phyloP scores from a whole-genome alignment of 1,139 yeast genomes.

The Zhuliangozyma parablackwelliae region DNA sequence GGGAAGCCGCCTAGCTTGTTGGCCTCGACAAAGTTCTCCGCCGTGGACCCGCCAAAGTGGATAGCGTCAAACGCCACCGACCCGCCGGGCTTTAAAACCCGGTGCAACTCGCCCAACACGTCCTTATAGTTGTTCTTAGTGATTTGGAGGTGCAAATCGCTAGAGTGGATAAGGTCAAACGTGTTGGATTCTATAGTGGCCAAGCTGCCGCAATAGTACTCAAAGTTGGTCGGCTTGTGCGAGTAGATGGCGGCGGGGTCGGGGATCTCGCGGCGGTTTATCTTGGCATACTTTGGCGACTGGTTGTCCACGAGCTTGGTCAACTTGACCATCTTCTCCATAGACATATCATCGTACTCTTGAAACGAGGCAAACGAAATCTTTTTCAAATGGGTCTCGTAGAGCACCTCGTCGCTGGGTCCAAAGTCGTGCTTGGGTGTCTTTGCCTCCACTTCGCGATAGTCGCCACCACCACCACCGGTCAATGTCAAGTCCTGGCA shows the following conservation, averaged over 20 bases:
- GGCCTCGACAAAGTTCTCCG: slow-evolving; percentile 12
- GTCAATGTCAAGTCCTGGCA: too few species aligned
- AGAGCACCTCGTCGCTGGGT: slow-evolving; percentile 23
- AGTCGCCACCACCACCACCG: slow-evolving; percentile 16
- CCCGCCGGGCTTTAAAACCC: slow-evolving; percentile 37
- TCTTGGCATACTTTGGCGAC: slow-evolving; percentile 13
- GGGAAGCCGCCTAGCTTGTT: slow-evolving; percentile 9
- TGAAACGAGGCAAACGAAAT: slow-evolving; percentile 25
- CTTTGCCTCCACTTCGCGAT: slow-evolving; percentile 12
- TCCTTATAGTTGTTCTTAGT: slow-evolving; percentile 22
- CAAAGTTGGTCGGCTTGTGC: slow-evolving; percentile 36
- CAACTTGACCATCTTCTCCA: slow-evolving; percentile 27
- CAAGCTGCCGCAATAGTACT: slow-evolving; percentile 27
- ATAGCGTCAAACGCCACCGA: slow-evolving; percentile 29
- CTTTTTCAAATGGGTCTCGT: slow-evolving; percentile 20
- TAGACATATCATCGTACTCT: slow-evolving; percentile 19
- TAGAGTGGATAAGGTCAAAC: slow-evolving; percentile 33
- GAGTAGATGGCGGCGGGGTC: slow-evolving; percentile 16
- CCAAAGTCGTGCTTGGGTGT: slow-evolving; percentile 17
- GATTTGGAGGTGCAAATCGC: slow-evolving; percentile 34
- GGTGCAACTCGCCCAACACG: slow-evolving; percentile 28
- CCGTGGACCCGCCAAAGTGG: slow-evolving; percentile 15
- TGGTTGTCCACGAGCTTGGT: slow-evolving; percentile 22
- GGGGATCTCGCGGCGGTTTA: slow-evolving; percentile 12
- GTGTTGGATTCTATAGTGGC: slow-evolving; percentile 25